A percentile compares a stretch with the other conserved stretches of the same genome.
Conservation (phyloP, 2,329 filamentous ascomycete genomes). For the Colletotrichum aenigma region DNA sequence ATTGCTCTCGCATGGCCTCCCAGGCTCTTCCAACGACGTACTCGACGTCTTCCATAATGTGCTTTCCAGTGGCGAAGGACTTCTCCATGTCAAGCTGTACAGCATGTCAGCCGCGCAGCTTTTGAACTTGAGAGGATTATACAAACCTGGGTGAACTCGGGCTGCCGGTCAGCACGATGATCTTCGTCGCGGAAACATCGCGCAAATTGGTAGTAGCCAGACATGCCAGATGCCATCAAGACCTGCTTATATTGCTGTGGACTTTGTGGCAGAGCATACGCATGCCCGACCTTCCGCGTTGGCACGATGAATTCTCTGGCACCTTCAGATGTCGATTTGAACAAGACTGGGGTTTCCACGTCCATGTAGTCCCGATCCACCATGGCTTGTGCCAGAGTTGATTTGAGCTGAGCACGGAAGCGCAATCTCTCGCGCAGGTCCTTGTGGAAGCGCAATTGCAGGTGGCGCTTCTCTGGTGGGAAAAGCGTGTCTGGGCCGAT, state of each 20-base stretch:
- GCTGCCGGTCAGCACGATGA: slow-evolving; percentile 87
- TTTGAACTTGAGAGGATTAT: neutral
- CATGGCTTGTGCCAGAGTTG: slow-evolving; percentile 58
- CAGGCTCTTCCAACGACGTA: slow-evolving; percentile 60
- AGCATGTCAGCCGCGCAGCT: neutral
- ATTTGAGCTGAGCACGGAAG: slow-evolving; percentile 68
- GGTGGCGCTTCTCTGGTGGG: slow-evolving; percentile 74
- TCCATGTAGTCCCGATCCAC: slow-evolving; percentile 69
- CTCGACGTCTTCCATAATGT: slow-evolving; percentile 67
- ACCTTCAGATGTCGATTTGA: slow-evolving; percentile 97
- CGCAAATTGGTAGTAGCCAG: slow-evolving; percentile 89
- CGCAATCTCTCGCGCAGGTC: slow-evolving; percentile 70
- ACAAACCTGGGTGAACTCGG: slow-evolving; percentile 89
- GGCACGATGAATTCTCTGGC: slow-evolving; percentile 95
- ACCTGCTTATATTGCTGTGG: slow-evolving; percentile 99
- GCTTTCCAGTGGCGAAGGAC: slow-evolving; percentile 76
- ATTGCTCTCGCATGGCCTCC: slow-evolving; percentile 47
- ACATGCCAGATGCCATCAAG: slow-evolving; percentile 87
- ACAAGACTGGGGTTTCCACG: slow-evolving; percentile 90
- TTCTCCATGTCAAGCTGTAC: slow-evolving; percentile 87
- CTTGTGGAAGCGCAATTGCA: slow-evolving; percentile 80
- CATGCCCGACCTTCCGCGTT: slow-evolving; percentile 74
- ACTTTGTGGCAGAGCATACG: slow-evolving; percentile 93
- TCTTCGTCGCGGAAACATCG: slow-evolving; percentile 97
- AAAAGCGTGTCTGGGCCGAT: slow-evolving; percentile 78